phyloP scores from a whole-genome alignment of 1,284 basidiomycete genomes.

The Cutaneotrichosporon mucoides region DNA sequence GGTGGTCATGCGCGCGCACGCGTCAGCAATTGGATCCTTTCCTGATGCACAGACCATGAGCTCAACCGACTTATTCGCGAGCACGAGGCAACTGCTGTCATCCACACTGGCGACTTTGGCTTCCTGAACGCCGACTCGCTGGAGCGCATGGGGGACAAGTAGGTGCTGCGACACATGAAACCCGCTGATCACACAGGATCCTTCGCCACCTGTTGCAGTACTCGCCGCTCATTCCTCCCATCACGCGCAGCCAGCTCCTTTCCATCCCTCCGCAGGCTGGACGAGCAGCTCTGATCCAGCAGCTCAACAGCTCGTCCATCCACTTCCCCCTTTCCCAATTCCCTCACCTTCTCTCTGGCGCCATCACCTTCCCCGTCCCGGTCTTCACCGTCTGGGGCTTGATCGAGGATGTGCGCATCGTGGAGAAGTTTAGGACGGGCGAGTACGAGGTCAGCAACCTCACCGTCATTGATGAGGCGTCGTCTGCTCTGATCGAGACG shows the following conservation, averaged over 20 bases:
- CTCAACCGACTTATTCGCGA: slow-evolving; percentile 89
- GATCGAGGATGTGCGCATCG: slow-evolving; percentile 88
- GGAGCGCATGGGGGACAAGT: slow-evolving; percentile 84
- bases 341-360: slow-evolving; percentile 80
- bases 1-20: neutral
- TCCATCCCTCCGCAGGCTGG: slow-evolving; percentile 58
- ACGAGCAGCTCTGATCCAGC: slow-evolving; percentile 47
- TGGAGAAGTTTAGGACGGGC: slow-evolving; percentile 86
- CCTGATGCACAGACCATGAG: slow-evolving; percentile 54
- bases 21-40: neutral
- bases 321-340: slow-evolving; percentile 77
- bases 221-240: slow-evolving; percentile 84
- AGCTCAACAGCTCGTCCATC: slow-evolving; percentile 56
- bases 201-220: slow-evolving; percentile 95
- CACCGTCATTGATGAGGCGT: slow-evolving; percentile 89
- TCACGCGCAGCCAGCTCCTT: slow-evolving; percentile 76
- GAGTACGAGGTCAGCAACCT: slow-evolving; percentile 80
- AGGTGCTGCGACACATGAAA: slow-evolving; percentile 17
- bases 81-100: slow-evolving; percentile 83
- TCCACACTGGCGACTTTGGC: slow-evolving; percentile 99
- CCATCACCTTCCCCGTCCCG: slow-evolving; percentile 81
- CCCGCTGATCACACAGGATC: slow-evolving; percentile 52
- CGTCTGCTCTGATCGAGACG: slow-evolving; percentile 81
- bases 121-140: slow-evolving; percentile 86
- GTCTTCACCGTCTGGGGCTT: slow-evolving; percentile 97